A percentile compares a stretch with the other conserved stretches of the same genome.
Evolutionary conservation across 163 green algal genomes (phyloP).

Genomic region (Picocystis sp.): DNA sequence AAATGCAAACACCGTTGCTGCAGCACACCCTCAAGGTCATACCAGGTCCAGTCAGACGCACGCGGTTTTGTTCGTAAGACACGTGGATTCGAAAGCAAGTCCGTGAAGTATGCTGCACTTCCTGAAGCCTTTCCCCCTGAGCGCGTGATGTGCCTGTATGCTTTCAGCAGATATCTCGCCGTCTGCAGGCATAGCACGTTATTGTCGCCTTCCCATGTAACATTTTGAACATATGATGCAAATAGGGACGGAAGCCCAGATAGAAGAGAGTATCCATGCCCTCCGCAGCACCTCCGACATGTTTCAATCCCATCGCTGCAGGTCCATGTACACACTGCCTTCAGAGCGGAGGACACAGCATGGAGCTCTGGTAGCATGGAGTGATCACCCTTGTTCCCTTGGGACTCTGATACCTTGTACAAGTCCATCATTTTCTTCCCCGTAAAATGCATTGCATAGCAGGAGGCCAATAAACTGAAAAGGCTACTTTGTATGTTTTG

Average conservation of each 20-base stretch:
- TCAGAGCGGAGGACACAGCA: slow-evolving; percentile 59
- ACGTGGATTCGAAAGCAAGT: slow-evolving; percentile 7
- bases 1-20: slow-evolving; percentile 17
- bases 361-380: slow-evolving; percentile 73
- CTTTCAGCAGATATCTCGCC: slow-evolving; percentile 56
- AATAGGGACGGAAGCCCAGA: slow-evolving; percentile 64
- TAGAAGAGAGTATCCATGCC: slow-evolving; percentile 69
- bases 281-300: slow-evolving; percentile 44
- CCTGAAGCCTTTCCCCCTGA: slow-evolving; percentile 14
- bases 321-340: slow-evolving; percentile 60
- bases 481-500: slow-evolving; percentile 68
- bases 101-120: slow-evolving; percentile 31
- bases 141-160: slow-evolving; percentile 17
- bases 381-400: slow-evolving; percentile 52
- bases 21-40: slow-evolving; percentile 10
- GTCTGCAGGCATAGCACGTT: slow-evolving; percentile 48
- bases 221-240: slow-evolving; percentile 71
- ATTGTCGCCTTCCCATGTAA: slow-evolving; percentile 90
- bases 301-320: slow-evolving; percentile 53
- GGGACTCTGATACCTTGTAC: slow-evolving; percentile 29
- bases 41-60: slow-evolving; percentile 18
- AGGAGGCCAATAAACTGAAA: slow-evolving; percentile 59
- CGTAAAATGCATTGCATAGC: slow-evolving; percentile 84
- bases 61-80: slow-evolving; percentile 8
- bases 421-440: slow-evolving; percentile 56